These are phyloP conservation scores for Colletotrichum siamense DNA, from an alignment of 2,329 filamentous ascomycete species.

Conservation along the genomic window DNA sequence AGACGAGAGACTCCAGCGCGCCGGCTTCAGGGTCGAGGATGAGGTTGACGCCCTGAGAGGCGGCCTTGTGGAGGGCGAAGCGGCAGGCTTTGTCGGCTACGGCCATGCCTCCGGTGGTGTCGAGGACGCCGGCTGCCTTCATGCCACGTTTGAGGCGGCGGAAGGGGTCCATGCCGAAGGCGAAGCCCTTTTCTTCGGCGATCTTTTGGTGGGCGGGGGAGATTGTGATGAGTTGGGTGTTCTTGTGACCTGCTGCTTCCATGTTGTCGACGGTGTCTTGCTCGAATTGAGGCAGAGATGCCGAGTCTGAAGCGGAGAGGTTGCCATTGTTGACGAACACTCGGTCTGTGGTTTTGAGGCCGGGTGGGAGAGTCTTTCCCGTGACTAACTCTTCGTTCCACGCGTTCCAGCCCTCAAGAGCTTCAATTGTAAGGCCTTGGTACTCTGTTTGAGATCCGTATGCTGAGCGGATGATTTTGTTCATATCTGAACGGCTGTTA, in stretches of 20 bases:
- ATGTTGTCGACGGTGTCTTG: constrained; percentile 39
- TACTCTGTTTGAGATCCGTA: constrained; percentile 51
- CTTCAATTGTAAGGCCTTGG: constrained; percentile 48
- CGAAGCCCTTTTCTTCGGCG: constrained; percentile 32
- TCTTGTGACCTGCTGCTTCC: constrained; percentile 34
- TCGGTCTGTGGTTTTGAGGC: constrained; percentile 38
- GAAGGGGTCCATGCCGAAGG: constrained; percentile 43
- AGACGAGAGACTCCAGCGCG: constrained; percentile 31
- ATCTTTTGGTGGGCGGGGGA: constrained; percentile 30
- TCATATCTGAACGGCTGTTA: constrained; percentile 35
- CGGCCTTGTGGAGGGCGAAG: constrained; percentile 48
- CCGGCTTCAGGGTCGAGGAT: constrained; percentile 39
- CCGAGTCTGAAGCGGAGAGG: constrained; percentile 29
- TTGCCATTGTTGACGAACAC: constrained; percentile 45
- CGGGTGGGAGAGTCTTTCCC: constrained; percentile 35
- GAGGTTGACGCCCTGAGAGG: constrained; percentile 43
- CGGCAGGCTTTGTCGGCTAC: constrained; percentile 51
- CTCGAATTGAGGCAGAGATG: constrained; percentile 37
- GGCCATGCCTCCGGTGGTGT: constrained; percentile 50
- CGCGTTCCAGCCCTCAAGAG: constrained; percentile 43
- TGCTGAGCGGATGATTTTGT: constrained; percentile 48
- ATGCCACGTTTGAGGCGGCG: constrained; percentile 29
- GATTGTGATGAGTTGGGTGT: constrained; percentile 39
- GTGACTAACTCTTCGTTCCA: constrained; percentile 49
- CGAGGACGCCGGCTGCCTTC: constrained; percentile 43